phyloP scores from a whole-genome alignment of 164 flowering plant genomes.

The Tinospora cordifolia region DNA sequence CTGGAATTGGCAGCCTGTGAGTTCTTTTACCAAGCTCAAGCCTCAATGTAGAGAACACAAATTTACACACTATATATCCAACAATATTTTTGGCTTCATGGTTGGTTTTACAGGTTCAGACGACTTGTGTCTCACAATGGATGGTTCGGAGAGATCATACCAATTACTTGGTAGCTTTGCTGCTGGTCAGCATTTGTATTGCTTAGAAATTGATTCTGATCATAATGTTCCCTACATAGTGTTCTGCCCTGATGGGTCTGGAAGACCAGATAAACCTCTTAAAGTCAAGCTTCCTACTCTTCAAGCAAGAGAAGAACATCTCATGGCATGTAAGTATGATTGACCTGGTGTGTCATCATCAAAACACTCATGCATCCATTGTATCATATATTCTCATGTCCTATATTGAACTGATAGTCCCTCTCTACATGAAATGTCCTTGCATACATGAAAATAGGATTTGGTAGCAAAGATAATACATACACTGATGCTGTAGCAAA shows the following conservation, averaged over 20 bases:
- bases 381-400: not conserved
- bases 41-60: no score
- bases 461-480: no score
- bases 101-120: constrained; percentile 40
- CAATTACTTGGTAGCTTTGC: constrained; percentile 78
- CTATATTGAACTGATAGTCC: no score
- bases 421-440: no score
- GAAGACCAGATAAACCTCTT: constrained; percentile 18
- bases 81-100: no score
- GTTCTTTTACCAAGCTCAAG: constrained; percentile 7
- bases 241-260: constrained; percentile 36
- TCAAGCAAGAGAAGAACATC: constrained; percentile 46
- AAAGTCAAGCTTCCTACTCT: constrained; percentile 65
- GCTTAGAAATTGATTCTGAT: constrained; percentile 28
- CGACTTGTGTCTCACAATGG: constrained; percentile 71
- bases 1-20: constrained; percentile 85
- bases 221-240: constrained; percentile 31
- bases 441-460: no score
- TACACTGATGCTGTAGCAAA: no score
- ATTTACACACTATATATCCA: no score
- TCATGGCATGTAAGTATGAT: constrained; percentile 28
- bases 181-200: constrained; percentile 58
- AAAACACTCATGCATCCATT: not conserved
- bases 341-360: constrained; percentile 5
- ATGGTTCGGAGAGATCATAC: constrained; percentile 75